phyloP scores from a whole-genome alignment of 2,329 filamentous ascomycete species.

The Ophiognomonia clavigignenti-juglandacearum region DNA sequence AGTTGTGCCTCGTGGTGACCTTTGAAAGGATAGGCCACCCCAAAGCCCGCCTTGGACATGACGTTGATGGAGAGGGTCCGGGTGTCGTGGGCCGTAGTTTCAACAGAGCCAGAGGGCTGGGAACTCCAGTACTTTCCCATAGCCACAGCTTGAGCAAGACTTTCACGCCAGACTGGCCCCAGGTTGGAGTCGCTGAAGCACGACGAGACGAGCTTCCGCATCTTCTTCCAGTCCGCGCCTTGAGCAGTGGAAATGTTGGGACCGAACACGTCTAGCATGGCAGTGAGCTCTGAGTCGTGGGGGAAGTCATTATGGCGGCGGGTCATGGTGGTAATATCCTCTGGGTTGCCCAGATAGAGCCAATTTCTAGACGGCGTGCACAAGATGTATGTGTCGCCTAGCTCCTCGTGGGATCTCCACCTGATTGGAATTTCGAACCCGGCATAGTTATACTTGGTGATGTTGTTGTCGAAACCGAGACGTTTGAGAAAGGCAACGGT shows the following conservation, averaged over 20 bases:
- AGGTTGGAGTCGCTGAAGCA: constrained; percentile 27
- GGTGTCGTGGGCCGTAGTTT: constrained; percentile 20
- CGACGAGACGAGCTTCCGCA: neutral
- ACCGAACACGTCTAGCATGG: constrained; percentile 18
- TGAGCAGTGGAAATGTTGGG: constrained; percentile 17
- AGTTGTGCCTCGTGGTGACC: constrained; percentile 20
- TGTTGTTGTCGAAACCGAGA: constrained; percentile 24
- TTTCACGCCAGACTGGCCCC: constrained; percentile 25
- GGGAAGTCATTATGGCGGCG: constrained; percentile 17
- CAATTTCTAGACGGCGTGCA: constrained; percentile 14
- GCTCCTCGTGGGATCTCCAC: constrained; percentile 17
- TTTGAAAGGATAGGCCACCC: constrained; percentile 22
- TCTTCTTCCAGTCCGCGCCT: constrained; percentile 16
- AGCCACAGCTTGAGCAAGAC: constrained; percentile 18
- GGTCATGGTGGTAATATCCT: constrained; percentile 10
- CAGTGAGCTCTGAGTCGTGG: constrained; percentile 12
- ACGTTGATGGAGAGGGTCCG: constrained; percentile 18
- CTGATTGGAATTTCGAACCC: constrained; percentile 16
- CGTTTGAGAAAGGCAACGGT: constrained; percentile 19
- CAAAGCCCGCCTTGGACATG: neutral
- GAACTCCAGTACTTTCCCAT: constrained; percentile 25
- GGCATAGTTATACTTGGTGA: constrained; percentile 27
- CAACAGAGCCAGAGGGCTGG: constrained; percentile 17
- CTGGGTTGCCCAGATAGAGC: constrained; percentile 17
- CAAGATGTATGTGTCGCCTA: constrained; percentile 20